These are phyloP conservation scores for Cucumis melo DNA, from an alignment of 306 rosid genomes.

Conservation along the genomic window DNA sequence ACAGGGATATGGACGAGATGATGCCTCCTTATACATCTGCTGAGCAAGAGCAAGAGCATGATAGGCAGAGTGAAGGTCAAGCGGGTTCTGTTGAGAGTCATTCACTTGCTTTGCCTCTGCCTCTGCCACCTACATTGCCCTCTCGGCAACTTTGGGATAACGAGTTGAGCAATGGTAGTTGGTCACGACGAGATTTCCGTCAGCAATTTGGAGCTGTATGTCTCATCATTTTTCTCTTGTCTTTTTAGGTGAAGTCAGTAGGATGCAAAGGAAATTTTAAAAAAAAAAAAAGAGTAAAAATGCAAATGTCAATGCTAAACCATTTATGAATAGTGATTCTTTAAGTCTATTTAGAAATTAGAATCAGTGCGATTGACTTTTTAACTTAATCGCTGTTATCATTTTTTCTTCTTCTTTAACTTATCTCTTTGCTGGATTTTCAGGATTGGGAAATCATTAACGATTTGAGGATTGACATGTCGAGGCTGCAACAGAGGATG, in stretches of 20 bases:
- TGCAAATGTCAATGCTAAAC: neutral
- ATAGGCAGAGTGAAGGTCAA: conserved; percentile 31
- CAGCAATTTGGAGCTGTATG: conserved; percentile 64
- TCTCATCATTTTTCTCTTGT: conserved; percentile 9
- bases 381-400: neutral
- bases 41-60: conserved; percentile 46
- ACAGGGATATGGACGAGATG: conserved; percentile 64
- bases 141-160: conserved; percentile 59
- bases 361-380: neutral
- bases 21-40: conserved; percentile 37
- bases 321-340: neutral
- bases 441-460: conserved; percentile 85
- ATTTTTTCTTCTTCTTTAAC: neutral
- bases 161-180: conserved; percentile 43
- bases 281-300: neutral
- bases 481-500: conserved; percentile 90
- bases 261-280: neutral
- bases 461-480: conserved; percentile 96
- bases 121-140: conserved; percentile 45
- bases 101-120: conserved; percentile 33
- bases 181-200: conserved; percentile 57
- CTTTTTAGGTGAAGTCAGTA: conserved; percentile 2
- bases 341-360: neutral
- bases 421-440: neutral
- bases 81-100: conserved; percentile 30